phyloP scores from a whole-genome alignment of 202 grass and related monocot species.

The Schoenoplectus triqueter region DNA sequence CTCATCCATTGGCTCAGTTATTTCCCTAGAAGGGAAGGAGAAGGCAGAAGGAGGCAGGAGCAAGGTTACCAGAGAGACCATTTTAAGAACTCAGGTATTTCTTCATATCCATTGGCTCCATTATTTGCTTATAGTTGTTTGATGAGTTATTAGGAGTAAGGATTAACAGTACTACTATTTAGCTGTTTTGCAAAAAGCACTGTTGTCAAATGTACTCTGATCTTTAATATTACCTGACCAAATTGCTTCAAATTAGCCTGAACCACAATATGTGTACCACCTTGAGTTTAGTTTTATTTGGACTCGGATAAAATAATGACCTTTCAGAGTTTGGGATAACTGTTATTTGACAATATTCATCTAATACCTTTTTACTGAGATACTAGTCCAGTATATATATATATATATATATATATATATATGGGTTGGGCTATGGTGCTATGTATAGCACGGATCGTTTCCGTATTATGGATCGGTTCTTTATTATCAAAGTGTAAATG shows the following conservation, averaged over 20 bases:
- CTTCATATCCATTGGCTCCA: not conserved
- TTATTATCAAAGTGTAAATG: too few relatives aligned
- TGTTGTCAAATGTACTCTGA: not conserved
- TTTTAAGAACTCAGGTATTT: slow-evolving; percentile 66
- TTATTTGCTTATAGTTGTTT: not conserved
- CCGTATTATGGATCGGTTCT: too few relatives aligned
- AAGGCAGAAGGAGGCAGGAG: slow-evolving; percentile 43
- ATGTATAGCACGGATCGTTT: too few relatives aligned
- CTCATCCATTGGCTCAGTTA: slow-evolving; percentile 39
- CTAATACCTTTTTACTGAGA: not conserved
- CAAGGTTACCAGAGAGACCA: slow-evolving; percentile 51
- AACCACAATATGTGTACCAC: not conserved
- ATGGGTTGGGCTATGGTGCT: too few relatives aligned
- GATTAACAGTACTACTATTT: not conserved
- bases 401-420: too few relatives aligned
- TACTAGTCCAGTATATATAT: not conserved
- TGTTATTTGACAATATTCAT: slow-evolving; percentile 7
- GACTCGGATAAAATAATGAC: not conserved
- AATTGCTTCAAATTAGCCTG: not conserved
- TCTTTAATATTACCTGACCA: not conserved
- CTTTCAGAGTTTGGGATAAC: not conserved
- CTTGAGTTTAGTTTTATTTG: not conserved
- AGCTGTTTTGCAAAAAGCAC: not conserved
- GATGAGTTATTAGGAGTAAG: not conserved
- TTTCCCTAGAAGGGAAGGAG: slow-evolving; percentile 44